Evolutionary conservation across 73 alveolate genomes (phyloP).

Genomic region (Paramecium pentaurelia): DNA sequence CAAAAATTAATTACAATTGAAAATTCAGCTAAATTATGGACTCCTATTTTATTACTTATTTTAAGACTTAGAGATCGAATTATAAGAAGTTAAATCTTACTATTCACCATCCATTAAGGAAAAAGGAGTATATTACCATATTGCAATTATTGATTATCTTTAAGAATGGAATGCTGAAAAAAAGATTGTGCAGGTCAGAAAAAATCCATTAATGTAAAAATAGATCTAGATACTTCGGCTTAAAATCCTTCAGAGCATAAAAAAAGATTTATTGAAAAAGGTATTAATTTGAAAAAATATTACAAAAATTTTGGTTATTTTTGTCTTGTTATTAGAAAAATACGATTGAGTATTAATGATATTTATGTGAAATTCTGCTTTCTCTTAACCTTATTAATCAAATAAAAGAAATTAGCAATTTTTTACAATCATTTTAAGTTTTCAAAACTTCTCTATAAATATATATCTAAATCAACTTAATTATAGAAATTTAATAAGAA

Average conservation of each 20-base stretch:
- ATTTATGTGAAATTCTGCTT: no score
- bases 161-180: slow-evolving; percentile 21
- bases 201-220: background rate
- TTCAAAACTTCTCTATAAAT: no score
- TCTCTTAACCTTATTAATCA: no score
- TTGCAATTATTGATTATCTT: slow-evolving; percentile 15
- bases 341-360: no score
- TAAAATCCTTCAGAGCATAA: background rate
- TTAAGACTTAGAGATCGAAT: slow-evolving; percentile 39
- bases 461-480: background rate
- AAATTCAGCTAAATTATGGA: slow-evolving; percentile 35
- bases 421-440: background rate
- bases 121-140: slow-evolving; percentile 5
- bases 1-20: slow-evolving; percentile 28
- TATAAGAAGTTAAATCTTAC: slow-evolving; percentile 18
- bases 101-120: background rate
- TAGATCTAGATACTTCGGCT: background rate
- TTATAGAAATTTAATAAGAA: background rate
- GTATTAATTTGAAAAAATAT: no score
- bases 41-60: slow-evolving; percentile 43
- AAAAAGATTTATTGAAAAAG: background rate
- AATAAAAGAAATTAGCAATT: no score
- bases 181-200: background rate
- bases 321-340: no score
- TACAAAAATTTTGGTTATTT: no score